Evolutionary conservation across 306 rosid species (phyloP).

Genomic region (Inga leiocalycina): DNA sequence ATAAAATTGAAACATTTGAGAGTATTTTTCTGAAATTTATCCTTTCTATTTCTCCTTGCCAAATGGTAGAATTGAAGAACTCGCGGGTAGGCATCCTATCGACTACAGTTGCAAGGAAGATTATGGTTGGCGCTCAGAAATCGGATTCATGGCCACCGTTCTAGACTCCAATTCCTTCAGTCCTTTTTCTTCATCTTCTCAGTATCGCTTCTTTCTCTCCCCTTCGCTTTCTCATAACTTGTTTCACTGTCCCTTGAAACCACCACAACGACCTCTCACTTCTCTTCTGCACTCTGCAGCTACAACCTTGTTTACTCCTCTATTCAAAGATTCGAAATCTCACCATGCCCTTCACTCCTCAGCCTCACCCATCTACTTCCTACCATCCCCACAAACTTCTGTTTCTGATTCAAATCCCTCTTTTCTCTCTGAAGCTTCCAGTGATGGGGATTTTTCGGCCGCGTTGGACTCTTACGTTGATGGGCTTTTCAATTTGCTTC

Average conservation of each 20-base stretch:
- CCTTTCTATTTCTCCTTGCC: background rate
- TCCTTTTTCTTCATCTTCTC: background rate
- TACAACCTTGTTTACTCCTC: background rate
- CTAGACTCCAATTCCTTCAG: background rate
- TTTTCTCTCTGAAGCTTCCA: conserved; percentile 15
- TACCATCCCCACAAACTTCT: background rate
- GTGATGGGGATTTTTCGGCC: conserved; percentile 3
- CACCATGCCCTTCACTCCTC: conserved; percentile 34
- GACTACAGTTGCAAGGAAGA: background rate
- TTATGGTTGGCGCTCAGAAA: background rate
- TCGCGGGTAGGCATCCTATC: background rate
- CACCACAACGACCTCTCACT: conserved; percentile 3
- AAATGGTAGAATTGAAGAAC: background rate
- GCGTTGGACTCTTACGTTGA: conserved; percentile 18
- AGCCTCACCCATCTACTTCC: conserved; percentile 28
- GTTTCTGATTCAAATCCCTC: conserved; percentile 25
- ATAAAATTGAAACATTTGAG: too few species aligned
- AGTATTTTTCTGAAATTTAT: too few species aligned
- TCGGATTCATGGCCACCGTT: background rate
- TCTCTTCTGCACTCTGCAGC: conserved; percentile 19
- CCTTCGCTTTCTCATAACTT: background rate
- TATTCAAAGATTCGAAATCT: conserved; percentile 9
- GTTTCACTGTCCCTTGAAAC: conserved; percentile 20
- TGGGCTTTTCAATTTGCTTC: conserved; percentile 47
- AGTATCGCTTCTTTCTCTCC: background rate